phyloP scores from a whole-genome alignment of 148 eudicot species.

The Arctostaphylos glauca region DNA sequence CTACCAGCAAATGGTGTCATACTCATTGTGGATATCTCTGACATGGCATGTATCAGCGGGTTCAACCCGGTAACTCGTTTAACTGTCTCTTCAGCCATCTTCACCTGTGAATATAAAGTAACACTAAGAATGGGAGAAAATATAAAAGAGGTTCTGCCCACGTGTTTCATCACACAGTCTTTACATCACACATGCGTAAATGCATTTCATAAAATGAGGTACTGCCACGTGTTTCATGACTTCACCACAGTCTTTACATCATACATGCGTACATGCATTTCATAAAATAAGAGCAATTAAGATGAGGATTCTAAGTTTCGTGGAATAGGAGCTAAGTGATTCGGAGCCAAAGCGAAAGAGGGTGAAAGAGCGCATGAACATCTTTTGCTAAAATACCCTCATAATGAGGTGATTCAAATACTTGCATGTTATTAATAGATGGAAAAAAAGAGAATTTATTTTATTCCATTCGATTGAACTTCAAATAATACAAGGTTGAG shows the following conservation, averaged over 20 bases:
- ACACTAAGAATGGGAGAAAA: background rate
- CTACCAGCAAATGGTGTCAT: slow-evolving; percentile 60
- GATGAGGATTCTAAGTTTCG: background rate
- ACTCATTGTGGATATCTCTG: slow-evolving; percentile 70
- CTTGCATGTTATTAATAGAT: too few relatives aligned
- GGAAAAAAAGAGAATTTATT: too few relatives aligned
- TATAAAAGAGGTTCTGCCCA: too few relatives aligned
- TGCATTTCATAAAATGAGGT: background rate
- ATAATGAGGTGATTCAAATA: background rate
- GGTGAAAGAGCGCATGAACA: background rate
- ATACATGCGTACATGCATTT: background rate
- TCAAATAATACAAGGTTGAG: too few relatives aligned
- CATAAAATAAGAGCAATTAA: background rate
- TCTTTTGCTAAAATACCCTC: background rate
- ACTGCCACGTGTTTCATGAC: too few relatives aligned
- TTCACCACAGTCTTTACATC: too few relatives aligned
- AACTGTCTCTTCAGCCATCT: slow-evolving; percentile 97
- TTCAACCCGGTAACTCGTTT: slow-evolving; percentile 87
- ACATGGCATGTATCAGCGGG: slow-evolving; percentile 78
- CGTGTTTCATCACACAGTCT: too few relatives aligned
- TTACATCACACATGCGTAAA: too few relatives aligned
- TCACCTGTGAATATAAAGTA: slow-evolving; percentile 51
- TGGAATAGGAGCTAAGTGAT: background rate
- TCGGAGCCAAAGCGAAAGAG: background rate
- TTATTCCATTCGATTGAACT: too few relatives aligned